Percentiles rank a stretch among this genome's conserved stretches.
Evolutionary conservation across 495 filamentous ascomycete species (phyloP).

Genomic region (Cairneyella variabilis): DNA sequence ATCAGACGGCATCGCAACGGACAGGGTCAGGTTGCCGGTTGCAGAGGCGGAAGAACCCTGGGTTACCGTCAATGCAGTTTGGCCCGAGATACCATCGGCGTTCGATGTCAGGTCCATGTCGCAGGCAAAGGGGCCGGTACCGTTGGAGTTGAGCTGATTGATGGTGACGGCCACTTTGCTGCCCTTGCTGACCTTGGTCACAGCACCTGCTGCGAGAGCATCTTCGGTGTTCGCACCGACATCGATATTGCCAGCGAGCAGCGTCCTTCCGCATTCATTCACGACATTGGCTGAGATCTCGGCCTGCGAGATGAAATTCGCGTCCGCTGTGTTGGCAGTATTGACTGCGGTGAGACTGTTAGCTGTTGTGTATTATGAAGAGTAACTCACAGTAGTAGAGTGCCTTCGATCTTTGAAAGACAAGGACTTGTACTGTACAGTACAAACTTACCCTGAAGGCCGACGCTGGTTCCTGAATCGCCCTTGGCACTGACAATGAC

Average conservation of each 20-base stretch:
- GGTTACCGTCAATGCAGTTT: conserved; percentile 34
- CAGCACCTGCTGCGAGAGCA: conserved; percentile 35
- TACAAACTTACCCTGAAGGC: conserved; percentile 43
- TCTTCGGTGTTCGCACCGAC: conserved; percentile 49
- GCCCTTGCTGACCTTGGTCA: conserved; percentile 41
- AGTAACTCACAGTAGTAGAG: no score
- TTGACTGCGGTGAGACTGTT: no score
- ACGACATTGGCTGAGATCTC: conserved; percentile 43
- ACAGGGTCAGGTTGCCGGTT: conserved; percentile 34
- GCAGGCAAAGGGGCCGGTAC: conserved; percentile 49
- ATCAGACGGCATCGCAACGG: conserved; percentile 37
- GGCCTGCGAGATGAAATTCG: conserved; percentile 47
- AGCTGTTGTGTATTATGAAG: no score
- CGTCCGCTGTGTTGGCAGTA: conserved; percentile 46
- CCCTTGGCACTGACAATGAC: conserved; percentile 41
- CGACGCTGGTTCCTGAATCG: conserved; percentile 37
- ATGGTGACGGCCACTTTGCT: conserved; percentile 38
- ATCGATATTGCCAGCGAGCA: conserved; percentile 50
- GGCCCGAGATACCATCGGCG: conserved; percentile 33
- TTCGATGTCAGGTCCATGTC: conserved; percentile 41
- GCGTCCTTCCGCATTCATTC: conserved; percentile 45
- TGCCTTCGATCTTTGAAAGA: no score
- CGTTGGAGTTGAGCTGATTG: conserved; percentile 51
- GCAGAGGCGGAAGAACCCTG: conserved; percentile 42
- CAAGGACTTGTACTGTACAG: no score